These are phyloP conservation scores for Lachnellula arida DNA, from an alignment of 2,329 filamentous ascomycete species.

Conservation along the genomic window DNA sequence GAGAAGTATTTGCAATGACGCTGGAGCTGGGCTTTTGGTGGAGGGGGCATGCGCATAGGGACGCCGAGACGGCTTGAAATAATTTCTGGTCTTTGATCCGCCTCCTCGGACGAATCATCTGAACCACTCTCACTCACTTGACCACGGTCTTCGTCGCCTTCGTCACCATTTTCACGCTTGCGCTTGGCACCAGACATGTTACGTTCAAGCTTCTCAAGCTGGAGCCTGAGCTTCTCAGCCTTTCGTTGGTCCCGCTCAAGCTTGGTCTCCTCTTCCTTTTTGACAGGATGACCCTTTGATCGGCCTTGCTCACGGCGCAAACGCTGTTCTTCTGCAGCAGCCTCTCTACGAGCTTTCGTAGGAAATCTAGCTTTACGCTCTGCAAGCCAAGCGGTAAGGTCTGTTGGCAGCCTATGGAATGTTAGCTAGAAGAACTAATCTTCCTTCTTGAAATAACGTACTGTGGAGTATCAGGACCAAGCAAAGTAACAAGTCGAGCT, in stretches of 20 bases:
- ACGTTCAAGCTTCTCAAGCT: conserved; percentile 64
- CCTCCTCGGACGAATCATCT: conserved; percentile 34
- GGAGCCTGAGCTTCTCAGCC: conserved; percentile 57
- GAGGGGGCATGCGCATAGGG: conserved; percentile 36
- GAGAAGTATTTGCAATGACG: conserved; percentile 69
- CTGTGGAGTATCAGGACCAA: conserved; percentile 33
- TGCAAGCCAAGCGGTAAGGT: conserved; percentile 74
- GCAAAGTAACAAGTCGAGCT: conserved; percentile 34
- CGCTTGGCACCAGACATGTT: conserved; percentile 56
- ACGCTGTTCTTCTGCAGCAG: conserved; percentile 50
- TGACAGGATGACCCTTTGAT: conserved; percentile 22
- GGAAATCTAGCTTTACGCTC: conserved; percentile 79
- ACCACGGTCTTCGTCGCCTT: conserved; percentile 56
- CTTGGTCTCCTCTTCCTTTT: conserved; percentile 50
- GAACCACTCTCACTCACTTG: conserved; percentile 30
- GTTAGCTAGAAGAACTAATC: conserved; percentile 32
- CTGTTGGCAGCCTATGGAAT: conserved; percentile 44
- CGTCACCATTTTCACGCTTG: conserved; percentile 63
- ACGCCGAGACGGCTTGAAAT: conserved; percentile 43
- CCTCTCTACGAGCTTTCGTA: conserved; percentile 65
- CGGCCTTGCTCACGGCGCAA: conserved; percentile 28
- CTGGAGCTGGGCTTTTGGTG: conserved; percentile 54
- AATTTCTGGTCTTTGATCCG: conserved; percentile 54
- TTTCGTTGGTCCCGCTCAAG: conserved; percentile 50
- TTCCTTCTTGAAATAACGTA: conserved; percentile 29